Evolutionary conservation across 192 early-diverging fungal genomes (phyloP).

Genomic region (Mortierella alpina): DNA sequence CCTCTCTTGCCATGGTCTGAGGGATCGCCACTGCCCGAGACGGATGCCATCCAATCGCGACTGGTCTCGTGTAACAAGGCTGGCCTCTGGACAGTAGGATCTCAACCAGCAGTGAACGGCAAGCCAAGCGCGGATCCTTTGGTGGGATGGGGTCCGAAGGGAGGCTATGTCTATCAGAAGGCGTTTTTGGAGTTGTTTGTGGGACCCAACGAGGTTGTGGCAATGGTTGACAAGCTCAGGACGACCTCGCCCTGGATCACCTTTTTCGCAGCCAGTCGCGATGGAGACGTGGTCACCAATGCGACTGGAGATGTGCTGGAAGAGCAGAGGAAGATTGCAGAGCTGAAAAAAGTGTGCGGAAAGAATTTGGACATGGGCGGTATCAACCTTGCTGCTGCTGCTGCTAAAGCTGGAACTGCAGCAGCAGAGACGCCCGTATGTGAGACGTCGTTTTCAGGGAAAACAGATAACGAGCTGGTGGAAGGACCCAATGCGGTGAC

Average conservation of each 20-base stretch:
- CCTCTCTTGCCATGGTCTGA: conserved; percentile 79
- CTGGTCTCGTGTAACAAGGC: conserved; percentile 68
- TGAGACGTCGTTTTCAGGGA: conserved; percentile 65
- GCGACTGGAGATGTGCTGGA: conserved; percentile 30
- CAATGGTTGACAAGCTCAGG: conserved; percentile 64
- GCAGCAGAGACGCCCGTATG: conserved; percentile 39
- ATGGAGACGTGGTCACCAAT: conserved; percentile 54
- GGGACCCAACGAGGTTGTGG: conserved; percentile 64
- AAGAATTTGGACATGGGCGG: conserved; percentile 63
- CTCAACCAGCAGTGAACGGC: conserved; percentile 86
- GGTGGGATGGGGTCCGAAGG: conserved; percentile 88
- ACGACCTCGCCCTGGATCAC: conserved; percentile 74
- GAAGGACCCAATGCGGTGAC: conserved; percentile 82
- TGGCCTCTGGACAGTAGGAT: conserved; percentile 84
- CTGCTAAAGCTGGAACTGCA: conserved; percentile 17
- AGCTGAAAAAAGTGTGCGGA: conserved; percentile 60
- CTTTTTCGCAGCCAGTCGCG: conserved; percentile 89
- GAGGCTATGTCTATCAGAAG: conserved; percentile 89
- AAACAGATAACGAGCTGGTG: conserved; percentile 58
- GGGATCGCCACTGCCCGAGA: conserved; percentile 65
- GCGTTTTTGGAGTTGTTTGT: conserved; percentile 89
- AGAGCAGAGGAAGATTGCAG: conserved; percentile 53
- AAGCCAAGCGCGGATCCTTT: conserved; percentile 70
- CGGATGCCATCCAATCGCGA: conserved; percentile 70
- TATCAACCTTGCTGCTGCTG: conserved; percentile 27